Conservation (phyloP, 768 basidiomycete species). For the Trametopsis cervina region DNA sequence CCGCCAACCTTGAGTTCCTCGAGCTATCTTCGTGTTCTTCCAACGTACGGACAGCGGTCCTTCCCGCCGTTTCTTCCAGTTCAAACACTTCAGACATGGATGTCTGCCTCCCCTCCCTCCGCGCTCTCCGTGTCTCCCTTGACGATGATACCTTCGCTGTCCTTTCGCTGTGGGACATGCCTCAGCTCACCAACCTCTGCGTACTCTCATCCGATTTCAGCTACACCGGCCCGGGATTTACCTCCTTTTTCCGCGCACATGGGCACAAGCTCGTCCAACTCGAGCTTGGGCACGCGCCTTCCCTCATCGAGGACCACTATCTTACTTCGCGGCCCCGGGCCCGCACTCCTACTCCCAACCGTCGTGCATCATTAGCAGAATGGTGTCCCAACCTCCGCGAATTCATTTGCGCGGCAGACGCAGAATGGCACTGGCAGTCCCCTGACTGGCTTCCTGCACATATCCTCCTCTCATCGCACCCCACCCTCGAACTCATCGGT, state of each 20-base stretch:
- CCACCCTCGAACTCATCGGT: constrained; percentile 56
- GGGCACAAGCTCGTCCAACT: constrained; percentile 55
- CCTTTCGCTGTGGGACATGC: constrained; percentile 63
- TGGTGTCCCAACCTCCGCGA: constrained; percentile 66
- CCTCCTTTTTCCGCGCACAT: constrained; percentile 59
- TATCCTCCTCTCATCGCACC: constrained; percentile 58
- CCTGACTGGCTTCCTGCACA: constrained; percentile 82
- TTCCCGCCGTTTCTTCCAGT: neutral
- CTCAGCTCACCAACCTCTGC: constrained; percentile 52
- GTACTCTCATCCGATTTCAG: constrained; percentile 67
- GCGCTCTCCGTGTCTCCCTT: constrained; percentile 61
- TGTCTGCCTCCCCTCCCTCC: constrained; percentile 54
- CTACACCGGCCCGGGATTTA: constrained; percentile 60
- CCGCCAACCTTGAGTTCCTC: constrained; percentile 54
- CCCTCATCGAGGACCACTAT: constrained; percentile 62
- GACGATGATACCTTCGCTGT: constrained; percentile 67
- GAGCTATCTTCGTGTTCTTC: constrained; percentile 56
- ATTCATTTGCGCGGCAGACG: constrained; percentile 71
- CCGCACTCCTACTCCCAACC: constrained; percentile 16
- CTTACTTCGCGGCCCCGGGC: constrained; percentile 36
- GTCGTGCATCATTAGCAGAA: constrained; percentile 42
- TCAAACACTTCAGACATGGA: constrained; percentile 13
- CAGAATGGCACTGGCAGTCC: constrained; percentile 74
- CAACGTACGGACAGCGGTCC: constrained; percentile 17
- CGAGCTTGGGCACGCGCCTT: constrained; percentile 67